Evolutionary conservation across 2,329 filamentous ascomycete genomes (phyloP).

Genomic region (Sphaceloma murrayae): DNA sequence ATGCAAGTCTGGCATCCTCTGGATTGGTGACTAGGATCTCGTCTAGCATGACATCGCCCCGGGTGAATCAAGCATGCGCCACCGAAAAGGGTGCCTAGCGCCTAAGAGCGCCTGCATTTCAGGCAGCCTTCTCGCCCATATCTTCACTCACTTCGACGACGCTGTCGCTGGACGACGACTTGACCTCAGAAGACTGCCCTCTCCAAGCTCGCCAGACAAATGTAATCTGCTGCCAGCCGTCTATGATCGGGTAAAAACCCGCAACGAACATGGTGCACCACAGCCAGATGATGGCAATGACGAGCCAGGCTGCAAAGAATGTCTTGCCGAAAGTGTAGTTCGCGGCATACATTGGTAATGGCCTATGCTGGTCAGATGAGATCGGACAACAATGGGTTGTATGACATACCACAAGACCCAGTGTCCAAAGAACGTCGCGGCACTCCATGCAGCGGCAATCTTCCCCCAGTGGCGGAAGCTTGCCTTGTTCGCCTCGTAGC

Average conservation of each 20-base stretch:
- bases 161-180: constrained; percentile 1
- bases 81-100: no score
- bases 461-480: constrained; percentile 9
- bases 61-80: no score
- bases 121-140: background rate
- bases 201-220: constrained; percentile 6
- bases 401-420: constrained; percentile 11
- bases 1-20: no score
- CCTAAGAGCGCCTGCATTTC: no score
- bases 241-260: constrained; percentile 70
- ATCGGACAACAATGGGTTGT: background rate
- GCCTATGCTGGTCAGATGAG: constrained; percentile 40
- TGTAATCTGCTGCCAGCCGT: constrained; percentile 46
- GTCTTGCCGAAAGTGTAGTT: constrained; percentile 71
- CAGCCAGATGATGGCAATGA: constrained; percentile 68
- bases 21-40: no score
- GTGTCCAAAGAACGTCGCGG: constrained; percentile 3
- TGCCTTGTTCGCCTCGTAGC: constrained; percentile 12
- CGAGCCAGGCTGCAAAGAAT: constrained; percentile 71
- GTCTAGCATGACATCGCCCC: no score
- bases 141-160: background rate
- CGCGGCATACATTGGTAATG: constrained; percentile 80
- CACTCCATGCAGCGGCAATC: constrained; percentile 7
- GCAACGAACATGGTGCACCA: constrained; percentile 64
- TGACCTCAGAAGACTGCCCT: background rate